Base-by-base conservation (phyloP, 805 yeast genomes). In the Candida jianshihensis region DNA sequence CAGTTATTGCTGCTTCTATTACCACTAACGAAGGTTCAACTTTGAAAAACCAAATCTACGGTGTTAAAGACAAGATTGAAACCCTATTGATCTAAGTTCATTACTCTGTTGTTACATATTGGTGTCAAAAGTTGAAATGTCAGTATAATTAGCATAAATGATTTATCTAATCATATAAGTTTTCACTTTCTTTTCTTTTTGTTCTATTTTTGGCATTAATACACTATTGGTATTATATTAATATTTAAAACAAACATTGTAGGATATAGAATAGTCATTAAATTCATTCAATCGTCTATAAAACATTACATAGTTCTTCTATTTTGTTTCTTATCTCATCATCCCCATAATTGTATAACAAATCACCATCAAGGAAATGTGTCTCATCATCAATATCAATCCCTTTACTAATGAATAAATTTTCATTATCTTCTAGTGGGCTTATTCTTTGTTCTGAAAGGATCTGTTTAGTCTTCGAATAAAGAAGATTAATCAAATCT, bases 51-150 rank as follows among this genome's bases (percentile, higher is more conserved):
- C 97, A 90, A 76, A 86, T 92, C 71, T 88, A 84, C 70, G 85
- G 85, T 61, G 88, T 90, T 69, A 92, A 92, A 86, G 97, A 92
- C 75, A 89, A 90, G 84, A 90, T 92, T 68, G 99, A 92, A 75
- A 86, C 96, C 54, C 78, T 92, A 64, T 78, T 92, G 65, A 92
- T 92, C 61, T 89, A 80, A 60, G 44, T 28, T 13, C 35, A 14
- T n/a, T 24, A 40, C n/a, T n/a, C n/a, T n/a, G n/a, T n/a, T n/a
- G n/a, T n/a, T n/a, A n/a, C n/a, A n/a, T n/a, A n/a, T n/a, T n/a
- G n/a, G n/a, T n/a, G n/a, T n/a, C n/a, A n/a, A n/a, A n/a, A n/a
- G n/a, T n/a, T n/a, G n/a, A n/a, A n/a, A n/a, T n/a, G n/a, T n/a
- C n/a, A n/a, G n/a, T n/a, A n/a, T n/a, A n/a, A n/a, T n/a, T n/a